phyloP scores from a whole-genome alignment of 306 rosid genomes.

The Lablab purpureus region DNA sequence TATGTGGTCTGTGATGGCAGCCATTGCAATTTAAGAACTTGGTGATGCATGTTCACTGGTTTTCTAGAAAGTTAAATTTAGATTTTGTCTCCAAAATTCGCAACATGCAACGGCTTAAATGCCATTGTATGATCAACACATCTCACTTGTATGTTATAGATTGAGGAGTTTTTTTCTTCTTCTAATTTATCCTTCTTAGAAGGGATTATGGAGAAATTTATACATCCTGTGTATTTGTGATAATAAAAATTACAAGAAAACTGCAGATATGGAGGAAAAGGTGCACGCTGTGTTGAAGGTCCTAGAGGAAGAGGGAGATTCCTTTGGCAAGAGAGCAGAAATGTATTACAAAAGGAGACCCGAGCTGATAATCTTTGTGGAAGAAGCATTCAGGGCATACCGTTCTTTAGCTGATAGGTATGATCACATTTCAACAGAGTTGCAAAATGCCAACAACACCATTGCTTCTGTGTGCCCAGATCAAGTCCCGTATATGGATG shows the following conservation, averaged over 20 bases:
- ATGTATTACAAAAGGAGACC: conserved; percentile 92
- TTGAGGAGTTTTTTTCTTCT: no score
- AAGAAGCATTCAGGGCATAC: conserved; percentile 78
- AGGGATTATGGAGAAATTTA: no score
- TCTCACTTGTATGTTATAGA: not conserved
- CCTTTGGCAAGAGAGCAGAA: conserved; percentile 91
- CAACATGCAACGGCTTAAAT: conserved; percentile 4
- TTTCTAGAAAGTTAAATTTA: conserved; percentile 1
- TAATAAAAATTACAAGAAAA: conserved; percentile 30
- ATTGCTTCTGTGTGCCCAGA: conserved; percentile 86
- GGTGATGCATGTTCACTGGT: not conserved
- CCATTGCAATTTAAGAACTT: not conserved
- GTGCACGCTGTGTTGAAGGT: conserved; percentile 66
- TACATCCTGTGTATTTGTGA: conserved; percentile 23
- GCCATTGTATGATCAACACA: conserved; percentile 27
- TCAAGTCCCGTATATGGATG: conserved; percentile 84
- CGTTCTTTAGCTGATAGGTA: conserved; percentile 87
- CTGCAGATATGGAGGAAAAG: conserved; percentile 91
- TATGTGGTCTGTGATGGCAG: not conserved
- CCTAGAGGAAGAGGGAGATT: conserved; percentile 83
- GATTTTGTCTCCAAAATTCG: not conserved
- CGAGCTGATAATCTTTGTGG: conserved; percentile 79
- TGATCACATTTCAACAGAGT: conserved; percentile 87
- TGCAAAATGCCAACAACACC: conserved; percentile 89
- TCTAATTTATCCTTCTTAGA: no score